Percentiles rank a stretch among this genome's conserved stretches.
These are phyloP conservation scores for Hypoxylon sp. DNA, from an alignment of 2,329 filamentous ascomycete species.

Conservation along the genomic window DNA sequence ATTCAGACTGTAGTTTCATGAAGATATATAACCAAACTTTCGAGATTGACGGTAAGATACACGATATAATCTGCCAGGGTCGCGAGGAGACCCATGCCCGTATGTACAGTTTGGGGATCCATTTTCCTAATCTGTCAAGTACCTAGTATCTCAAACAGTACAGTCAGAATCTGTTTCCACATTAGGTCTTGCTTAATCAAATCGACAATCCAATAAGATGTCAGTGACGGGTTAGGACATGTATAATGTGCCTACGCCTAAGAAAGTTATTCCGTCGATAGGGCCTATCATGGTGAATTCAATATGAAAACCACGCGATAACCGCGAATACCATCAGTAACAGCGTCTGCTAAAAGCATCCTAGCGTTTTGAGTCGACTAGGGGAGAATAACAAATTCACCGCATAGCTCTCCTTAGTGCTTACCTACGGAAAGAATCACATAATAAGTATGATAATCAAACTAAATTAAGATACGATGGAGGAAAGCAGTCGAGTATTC, in stretches of 20 bases:
- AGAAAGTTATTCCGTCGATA: neutral
- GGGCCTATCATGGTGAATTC: neutral
- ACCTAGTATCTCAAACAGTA: neutral
- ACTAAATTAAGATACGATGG: conserved; percentile 1
- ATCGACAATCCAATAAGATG: neutral
- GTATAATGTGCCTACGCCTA: neutral
- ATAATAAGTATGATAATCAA: neutral
- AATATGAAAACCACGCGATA: neutral
- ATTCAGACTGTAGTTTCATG: too few relatives aligned
- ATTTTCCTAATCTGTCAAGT: neutral
- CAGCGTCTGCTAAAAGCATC: neutral
- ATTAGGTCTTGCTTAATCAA: neutral
- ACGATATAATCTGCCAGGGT: too few relatives aligned
- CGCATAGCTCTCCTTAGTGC: neutral
- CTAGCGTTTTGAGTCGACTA: neutral
- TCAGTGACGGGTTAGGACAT: neutral
- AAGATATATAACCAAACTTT: neutral
- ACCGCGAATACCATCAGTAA: neutral
- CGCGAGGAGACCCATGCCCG: neutral
- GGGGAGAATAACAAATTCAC: neutral
- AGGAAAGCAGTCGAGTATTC: neutral
- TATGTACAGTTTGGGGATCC: neutral
- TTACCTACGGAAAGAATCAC: neutral
- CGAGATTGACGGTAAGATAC: too few relatives aligned
- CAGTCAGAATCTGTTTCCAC: neutral